These are phyloP conservation scores for Cordyceps militaris DNA, from an alignment of 2,329 filamentous ascomycete genomes.

Conservation along the genomic window DNA sequence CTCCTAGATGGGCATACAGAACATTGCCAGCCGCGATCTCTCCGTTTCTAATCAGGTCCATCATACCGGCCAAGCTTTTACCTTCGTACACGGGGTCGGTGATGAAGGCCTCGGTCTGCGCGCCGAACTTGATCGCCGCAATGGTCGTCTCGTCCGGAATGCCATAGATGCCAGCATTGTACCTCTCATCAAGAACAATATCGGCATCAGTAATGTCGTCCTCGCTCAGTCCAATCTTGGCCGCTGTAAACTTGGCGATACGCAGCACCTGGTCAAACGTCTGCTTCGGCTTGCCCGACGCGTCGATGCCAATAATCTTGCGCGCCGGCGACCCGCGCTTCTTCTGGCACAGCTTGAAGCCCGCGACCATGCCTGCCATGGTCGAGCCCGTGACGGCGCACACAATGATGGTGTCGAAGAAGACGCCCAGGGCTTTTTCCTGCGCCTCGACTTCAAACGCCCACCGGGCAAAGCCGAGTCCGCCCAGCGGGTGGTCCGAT, in stretches of 20 bases:
- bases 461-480: constrained; percentile 64
- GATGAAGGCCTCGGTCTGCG: constrained; percentile 62
- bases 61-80: constrained; percentile 66
- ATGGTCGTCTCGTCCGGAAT: constrained; percentile 58
- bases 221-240: constrained; percentile 53
- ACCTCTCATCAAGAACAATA: constrained; percentile 52
- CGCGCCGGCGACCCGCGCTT: constrained; percentile 35
- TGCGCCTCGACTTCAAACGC: constrained; percentile 61
- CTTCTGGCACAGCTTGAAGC: constrained; percentile 57
- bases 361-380: constrained; percentile 64
- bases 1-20: constrained; percentile 64
- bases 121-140: constrained; percentile 62
- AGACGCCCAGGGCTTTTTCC: constrained; percentile 52
- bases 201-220: constrained; percentile 55
- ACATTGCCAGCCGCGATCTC: constrained; percentile 59
- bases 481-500: constrained; percentile 62
- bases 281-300: constrained; percentile 36
- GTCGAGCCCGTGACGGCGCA: constrained; percentile 67
- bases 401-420: constrained; percentile 62
- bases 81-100: constrained; percentile 73
- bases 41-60: constrained; percentile 57
- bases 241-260: constrained; percentile 57
- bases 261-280: constrained; percentile 59
- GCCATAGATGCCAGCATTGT: constrained; percentile 62
- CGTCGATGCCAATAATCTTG: constrained; percentile 59